These are phyloP conservation scores for Cercophora newfieldiana DNA, from an alignment of 495 filamentous ascomycete species.

Conservation along the genomic window DNA sequence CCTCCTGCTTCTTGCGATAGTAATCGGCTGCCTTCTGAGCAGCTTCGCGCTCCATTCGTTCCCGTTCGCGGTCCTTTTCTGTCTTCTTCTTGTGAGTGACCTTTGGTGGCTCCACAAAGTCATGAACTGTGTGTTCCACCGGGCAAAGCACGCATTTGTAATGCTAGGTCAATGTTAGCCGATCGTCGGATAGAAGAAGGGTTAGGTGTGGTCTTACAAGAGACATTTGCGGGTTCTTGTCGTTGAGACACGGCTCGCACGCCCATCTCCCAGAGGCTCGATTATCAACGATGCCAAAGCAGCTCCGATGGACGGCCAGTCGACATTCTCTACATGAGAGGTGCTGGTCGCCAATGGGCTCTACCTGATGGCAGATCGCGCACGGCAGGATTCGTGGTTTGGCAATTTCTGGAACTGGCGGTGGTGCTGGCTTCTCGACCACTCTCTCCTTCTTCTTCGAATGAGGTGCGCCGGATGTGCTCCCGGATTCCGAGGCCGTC, in stretches of 20 bases:
- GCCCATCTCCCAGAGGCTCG: slow-evolving; percentile 80
- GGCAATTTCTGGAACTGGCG: slow-evolving; percentile 68
- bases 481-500: slow-evolving; percentile 37
- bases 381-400: slow-evolving; percentile 78
- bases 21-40: slow-evolving; percentile 70
- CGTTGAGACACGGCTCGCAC: slow-evolving; percentile 94
- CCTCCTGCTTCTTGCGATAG: slow-evolving; percentile 80
- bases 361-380: slow-evolving; percentile 76
- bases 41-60: slow-evolving; percentile 78
- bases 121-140: slow-evolving; percentile 69
- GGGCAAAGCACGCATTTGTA: slow-evolving; percentile 95
- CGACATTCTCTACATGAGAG: slow-evolving; percentile 81
- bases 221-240: slow-evolving; percentile 81
- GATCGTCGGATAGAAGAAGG: neutral
- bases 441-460: slow-evolving; percentile 70
- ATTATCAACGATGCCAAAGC: slow-evolving; percentile 78
- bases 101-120: slow-evolving; percentile 83
- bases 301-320: slow-evolving; percentile 88
- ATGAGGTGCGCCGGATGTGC: slow-evolving; percentile 17
- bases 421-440: slow-evolving; percentile 50
- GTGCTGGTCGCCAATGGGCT: slow-evolving; percentile 69
- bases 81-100: slow-evolving; percentile 82
- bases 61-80: slow-evolving; percentile 87
- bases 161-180: slow-evolving; percentile 51
- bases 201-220: slow-evolving; percentile 58